phyloP scores from a whole-genome alignment of 495 filamentous ascomycete species.

The Neurospora africana region DNA sequence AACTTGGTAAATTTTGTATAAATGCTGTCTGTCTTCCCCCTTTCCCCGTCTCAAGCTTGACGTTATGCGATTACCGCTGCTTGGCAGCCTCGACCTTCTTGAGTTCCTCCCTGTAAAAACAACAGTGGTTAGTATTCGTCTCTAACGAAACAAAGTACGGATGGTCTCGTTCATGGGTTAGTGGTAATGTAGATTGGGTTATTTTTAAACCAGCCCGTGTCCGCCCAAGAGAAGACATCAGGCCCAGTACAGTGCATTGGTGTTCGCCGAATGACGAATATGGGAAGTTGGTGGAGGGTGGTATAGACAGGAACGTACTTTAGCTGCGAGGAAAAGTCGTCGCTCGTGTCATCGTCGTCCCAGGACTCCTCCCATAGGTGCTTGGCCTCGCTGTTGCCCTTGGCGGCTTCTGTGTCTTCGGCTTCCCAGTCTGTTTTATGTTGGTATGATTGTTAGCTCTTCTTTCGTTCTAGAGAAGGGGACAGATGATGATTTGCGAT shows the following conservation, averaged over 20 bases:
- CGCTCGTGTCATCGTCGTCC: constrained; percentile 96
- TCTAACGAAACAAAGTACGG: too few species aligned
- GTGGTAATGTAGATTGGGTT: too few species aligned
- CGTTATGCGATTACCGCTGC: constrained; percentile 30
- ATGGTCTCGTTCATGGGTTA: too few species aligned
- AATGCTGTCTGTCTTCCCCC: not conserved
- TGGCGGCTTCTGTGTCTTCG: constrained; percentile 73
- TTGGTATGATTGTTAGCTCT: not conserved
- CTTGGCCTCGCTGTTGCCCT: constrained; percentile 42
- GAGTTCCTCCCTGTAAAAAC: constrained; percentile 58
- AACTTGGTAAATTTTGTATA: not conserved
- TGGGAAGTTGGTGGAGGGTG: not conserved
- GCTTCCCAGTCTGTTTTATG: constrained; percentile 63
- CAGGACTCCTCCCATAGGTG: constrained; percentile 99
- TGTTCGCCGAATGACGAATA: too few species aligned
- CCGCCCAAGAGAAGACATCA: too few species aligned
- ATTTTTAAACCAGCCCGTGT: too few species aligned
- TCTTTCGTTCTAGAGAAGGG: too few species aligned
- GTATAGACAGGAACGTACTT: constrained; percentile 47
- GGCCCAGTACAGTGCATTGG: too few species aligned
- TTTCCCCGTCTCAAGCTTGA: not conserved
- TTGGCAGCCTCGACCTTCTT: constrained; percentile 80
- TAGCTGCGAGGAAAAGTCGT: constrained; percentile 92
- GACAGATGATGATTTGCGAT: too few species aligned
- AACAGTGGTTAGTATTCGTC: too few species aligned